phyloP scores from a whole-genome alignment of 148 eudicot genomes.

The Vaccinium corymbosum region DNA sequence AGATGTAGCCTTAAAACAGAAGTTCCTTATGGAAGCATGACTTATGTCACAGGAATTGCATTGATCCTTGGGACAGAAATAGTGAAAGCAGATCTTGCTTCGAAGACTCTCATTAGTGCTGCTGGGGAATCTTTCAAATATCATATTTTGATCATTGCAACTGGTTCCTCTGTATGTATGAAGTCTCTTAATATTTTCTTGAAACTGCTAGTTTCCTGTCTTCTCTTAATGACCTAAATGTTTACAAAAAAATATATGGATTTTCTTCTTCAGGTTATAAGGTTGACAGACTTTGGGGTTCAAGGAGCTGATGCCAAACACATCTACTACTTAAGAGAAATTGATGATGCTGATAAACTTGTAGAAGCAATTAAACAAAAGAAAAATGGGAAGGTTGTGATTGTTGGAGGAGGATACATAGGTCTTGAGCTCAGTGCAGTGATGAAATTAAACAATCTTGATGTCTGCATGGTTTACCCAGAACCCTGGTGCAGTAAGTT shows the following conservation, averaged over 20 bases:
- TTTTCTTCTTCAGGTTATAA: slow-evolving; percentile 57
- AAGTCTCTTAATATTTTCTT: background rate
- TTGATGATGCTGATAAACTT: slow-evolving; percentile 90
- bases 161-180: slow-evolving; percentile 81
- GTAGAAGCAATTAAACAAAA: slow-evolving; percentile 76
- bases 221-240: background rate
- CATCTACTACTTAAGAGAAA: slow-evolving; percentile 86
- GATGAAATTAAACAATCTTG: slow-evolving; percentile 63
- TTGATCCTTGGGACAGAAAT: slow-evolving; percentile 80
- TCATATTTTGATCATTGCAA: slow-evolving; percentile 67
- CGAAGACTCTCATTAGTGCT: slow-evolving; percentile 79
- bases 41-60: slow-evolving; percentile 57
- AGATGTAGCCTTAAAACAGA: background rate
- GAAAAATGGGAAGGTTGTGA: slow-evolving; percentile 76
- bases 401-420: slow-evolving; percentile 98
- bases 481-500: slow-evolving; percentile 99
- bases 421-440: slow-evolving; percentile 98
- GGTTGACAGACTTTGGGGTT: slow-evolving; percentile 81
- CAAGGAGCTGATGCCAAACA: slow-evolving; percentile 94
- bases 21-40: background rate
- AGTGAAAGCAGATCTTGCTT: slow-evolving; percentile 78
- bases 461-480: slow-evolving; percentile 95
- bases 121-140: slow-evolving; percentile 68
- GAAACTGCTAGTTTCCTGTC: background rate
- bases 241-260: background rate